Evolutionary conservation across 345 rosid species (phyloP).

Genomic region (Populus alba): DNA sequence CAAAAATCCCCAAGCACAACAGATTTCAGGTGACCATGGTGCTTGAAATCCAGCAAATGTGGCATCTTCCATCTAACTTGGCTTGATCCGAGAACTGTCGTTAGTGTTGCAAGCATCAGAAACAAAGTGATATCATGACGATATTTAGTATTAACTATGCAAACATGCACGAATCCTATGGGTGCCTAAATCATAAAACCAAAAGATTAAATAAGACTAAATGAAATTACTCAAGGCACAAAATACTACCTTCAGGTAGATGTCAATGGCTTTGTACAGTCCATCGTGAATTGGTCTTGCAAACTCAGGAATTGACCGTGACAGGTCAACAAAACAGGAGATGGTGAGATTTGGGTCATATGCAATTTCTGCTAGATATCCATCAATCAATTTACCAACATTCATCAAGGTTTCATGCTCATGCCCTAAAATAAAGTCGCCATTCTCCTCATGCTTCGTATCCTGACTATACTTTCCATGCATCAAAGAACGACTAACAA

Average conservation of each 20-base stretch:
- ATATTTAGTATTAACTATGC: background rate
- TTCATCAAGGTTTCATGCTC: constrained; percentile 43
- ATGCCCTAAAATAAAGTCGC: constrained; percentile 42
- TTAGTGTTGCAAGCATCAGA: background rate
- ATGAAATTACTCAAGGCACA: background rate
- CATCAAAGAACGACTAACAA: constrained; percentile 45
- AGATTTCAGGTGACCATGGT: too few relatives aligned
- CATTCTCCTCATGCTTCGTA: constrained; percentile 36
- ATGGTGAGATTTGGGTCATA: constrained; percentile 44
- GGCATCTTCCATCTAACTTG: background rate
- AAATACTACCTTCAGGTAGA: constrained; percentile 64
- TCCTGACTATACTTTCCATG: constrained; percentile 39
- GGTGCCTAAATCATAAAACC: background rate
- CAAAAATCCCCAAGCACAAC: background rate
- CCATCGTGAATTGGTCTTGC: constrained; percentile 77
- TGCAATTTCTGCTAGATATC: constrained; percentile 62
- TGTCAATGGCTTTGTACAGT: constrained; percentile 78
- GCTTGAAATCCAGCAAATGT: background rate
- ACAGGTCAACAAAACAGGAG: constrained; percentile 50
- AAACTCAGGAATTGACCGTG: constrained; percentile 58
- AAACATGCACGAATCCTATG: background rate
- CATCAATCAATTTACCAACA: constrained; percentile 69
- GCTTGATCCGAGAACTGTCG: background rate
- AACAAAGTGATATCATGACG: background rate
- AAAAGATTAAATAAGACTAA: background rate